Evolutionary conservation across 305 asterid species (phyloP), one percentile per base, ranked within the genome.

Genomic region (Fraxinus greggii): DNA sequence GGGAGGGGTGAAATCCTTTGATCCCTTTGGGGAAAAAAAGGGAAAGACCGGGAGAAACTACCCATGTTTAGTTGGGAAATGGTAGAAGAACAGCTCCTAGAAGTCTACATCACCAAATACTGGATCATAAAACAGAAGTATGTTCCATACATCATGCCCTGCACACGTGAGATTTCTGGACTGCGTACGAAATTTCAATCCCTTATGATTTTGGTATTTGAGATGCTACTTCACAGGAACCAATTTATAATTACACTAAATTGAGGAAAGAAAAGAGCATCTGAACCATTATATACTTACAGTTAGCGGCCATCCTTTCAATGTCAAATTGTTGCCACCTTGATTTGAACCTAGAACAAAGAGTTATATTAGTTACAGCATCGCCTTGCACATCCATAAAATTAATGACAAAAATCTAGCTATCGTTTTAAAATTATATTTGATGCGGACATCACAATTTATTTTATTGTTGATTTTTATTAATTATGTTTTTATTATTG

Each of bases 241-340:
- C 32, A 63, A 63, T 23, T 10, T 24, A 63, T 24, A 63, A 63
- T 63, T 63, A 3, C n/a, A 9, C 33, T 24, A 63, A 63, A 24
- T 63, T 23, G 32, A 63, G 32, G 31, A 63, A 33, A 23, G 72
- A 61, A 61, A 21, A 7, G 32, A 63, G 72, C 72, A 24, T 63
- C 32, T 69, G 72, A 42, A 69, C 42, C 32, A 42, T 83, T 61
- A 82, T 67, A 75, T 74, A 91, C 91, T 85, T 80, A 90, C 91
- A 65, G 99, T 94, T 76, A 94, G 89, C 48, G 99, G 99, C 99
- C 99, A 96, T 83, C 99, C 99, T 89, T 91, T 96, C 95, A 96
- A 81, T 59, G 99, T 96, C 92, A 96, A 87, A 84, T 91, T 94
- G 94, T 91, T 92, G 83, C 98, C 93, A 81, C 95, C 94, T 88